phyloP scores from a whole-genome alignment of 2,329 filamentous ascomycete genomes.

The Herpotrichia juniperi region DNA sequence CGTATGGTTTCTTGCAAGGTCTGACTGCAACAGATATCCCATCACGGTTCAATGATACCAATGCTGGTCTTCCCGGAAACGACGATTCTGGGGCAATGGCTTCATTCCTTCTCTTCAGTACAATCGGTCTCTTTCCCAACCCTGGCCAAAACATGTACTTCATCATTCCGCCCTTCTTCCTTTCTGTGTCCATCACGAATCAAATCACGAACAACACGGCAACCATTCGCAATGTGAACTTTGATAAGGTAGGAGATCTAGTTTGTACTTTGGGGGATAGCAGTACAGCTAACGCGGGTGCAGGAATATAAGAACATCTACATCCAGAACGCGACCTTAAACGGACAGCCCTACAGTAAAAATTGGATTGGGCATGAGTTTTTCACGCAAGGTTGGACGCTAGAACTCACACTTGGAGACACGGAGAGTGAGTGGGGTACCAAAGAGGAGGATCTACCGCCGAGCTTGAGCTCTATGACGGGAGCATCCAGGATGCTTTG shows the following conservation, averaged over 20 bases:
- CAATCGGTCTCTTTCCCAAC: conserved; percentile 54
- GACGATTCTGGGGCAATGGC: conserved; percentile 56
- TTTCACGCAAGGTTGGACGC: conserved; percentile 50
- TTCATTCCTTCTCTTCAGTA: conserved; percentile 46
- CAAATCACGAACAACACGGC: conserved; percentile 50
- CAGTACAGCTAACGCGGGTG: too few species aligned
- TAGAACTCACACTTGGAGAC: conserved; percentile 50
- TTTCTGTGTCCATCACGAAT: conserved; percentile 47
- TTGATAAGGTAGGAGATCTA: too few species aligned
- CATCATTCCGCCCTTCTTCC: conserved; percentile 55
- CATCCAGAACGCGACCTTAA: conserved; percentile 51
- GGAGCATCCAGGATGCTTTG: too few species aligned
- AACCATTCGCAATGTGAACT: conserved; percentile 48
- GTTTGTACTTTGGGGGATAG: too few species aligned
- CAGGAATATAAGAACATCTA: conserved; percentile 51
- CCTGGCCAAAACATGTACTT: conserved; percentile 57
- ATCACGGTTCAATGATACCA: conserved; percentile 49
- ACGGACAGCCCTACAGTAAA: conserved; percentile 50
- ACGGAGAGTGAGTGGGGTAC: conserved; percentile 54
- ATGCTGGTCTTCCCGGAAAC: conserved; percentile 52
- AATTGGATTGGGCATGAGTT: conserved; percentile 55
- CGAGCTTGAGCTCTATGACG: conserved; percentile 41
- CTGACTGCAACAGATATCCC: conserved; percentile 44
- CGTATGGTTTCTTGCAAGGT: neutral
- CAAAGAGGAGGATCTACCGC: conserved; percentile 47